These are phyloP conservation scores for Ophiostoma perfectum DNA, from an alignment of 2,329 filamentous ascomycete species.

Conservation along the genomic window DNA sequence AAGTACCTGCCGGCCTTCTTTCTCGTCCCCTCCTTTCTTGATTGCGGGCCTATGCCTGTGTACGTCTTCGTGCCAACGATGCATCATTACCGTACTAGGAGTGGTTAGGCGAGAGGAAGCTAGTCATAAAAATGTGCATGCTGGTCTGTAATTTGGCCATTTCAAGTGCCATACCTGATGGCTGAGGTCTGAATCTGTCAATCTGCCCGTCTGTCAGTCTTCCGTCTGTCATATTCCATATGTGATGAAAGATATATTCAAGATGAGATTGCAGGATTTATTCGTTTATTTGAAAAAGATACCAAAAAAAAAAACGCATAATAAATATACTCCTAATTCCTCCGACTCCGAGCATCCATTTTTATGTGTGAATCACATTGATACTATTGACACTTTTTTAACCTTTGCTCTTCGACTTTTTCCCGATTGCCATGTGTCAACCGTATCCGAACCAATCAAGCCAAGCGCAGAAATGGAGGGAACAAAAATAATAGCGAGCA, in stretches of 20 bases:
- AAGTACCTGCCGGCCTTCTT: not conserved
- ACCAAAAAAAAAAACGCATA: not conserved
- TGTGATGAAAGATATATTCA: not conserved
- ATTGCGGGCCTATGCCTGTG: not conserved
- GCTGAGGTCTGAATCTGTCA: too few species aligned
- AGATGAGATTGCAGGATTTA: not conserved
- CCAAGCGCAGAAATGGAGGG: not conserved
- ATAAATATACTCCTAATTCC: not conserved
- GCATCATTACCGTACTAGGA: not conserved
- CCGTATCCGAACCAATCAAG: constrained; percentile 6
- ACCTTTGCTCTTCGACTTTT: not conserved
- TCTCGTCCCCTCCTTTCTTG: not conserved
- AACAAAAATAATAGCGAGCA: not conserved
- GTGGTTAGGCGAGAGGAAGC: not conserved
- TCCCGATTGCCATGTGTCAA: constrained; percentile 7
- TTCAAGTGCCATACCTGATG: not conserved
- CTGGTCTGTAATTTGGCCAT: not conserved
- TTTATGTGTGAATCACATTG: not conserved
- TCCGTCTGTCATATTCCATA: not conserved
- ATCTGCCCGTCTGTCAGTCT: too few species aligned
- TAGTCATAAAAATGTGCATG: not conserved
- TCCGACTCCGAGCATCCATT: not conserved
- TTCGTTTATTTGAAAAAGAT: too few species aligned
- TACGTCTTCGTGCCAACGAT: not conserved
- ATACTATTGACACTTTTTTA: not conserved